Conservation (phyloP, 495 filamentous ascomycete genomes). For the Aspergillus affinis region DNA sequence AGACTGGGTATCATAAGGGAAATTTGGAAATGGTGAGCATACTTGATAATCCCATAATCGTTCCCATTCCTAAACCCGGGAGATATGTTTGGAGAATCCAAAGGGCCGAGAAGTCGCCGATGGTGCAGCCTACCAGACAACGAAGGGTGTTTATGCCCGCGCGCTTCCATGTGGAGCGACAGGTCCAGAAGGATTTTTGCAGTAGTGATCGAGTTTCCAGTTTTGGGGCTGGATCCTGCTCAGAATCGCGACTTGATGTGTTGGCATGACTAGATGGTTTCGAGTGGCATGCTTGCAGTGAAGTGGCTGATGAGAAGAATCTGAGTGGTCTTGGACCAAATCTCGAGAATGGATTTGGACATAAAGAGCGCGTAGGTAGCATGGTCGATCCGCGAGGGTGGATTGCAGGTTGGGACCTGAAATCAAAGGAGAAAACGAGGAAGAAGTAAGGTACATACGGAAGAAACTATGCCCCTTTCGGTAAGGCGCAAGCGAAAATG, state of each 20-base stretch:
- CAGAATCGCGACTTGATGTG: neutral
- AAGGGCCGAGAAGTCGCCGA: constrained; percentile 40
- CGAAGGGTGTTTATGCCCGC: constrained; percentile 42
- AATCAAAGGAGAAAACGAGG: no score
- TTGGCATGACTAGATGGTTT: neutral
- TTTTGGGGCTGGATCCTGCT: neutral
- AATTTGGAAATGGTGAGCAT: neutral
- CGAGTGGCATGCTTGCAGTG: neutral
- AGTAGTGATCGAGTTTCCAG: neutral
- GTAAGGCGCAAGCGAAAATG: no score
- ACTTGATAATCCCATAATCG: constrained; percentile 28
- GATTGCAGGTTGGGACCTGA: no score
- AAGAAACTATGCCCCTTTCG: no score
- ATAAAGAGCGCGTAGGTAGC: no score
- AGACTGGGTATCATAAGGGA: no score
- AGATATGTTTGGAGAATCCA: constrained; percentile 35
- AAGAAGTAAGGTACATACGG: no score
- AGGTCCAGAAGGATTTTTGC: constrained; percentile 26
- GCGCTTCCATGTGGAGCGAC: constrained; percentile 31
- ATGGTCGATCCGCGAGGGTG: no score
- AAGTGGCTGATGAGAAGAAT: neutral
- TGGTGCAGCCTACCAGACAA: constrained; percentile 40
- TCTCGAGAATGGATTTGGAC: no score
- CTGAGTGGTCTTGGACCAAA: neutral
- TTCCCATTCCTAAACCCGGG: constrained; percentile 32